Evolutionary conservation across 225 moss, liverwort and hornwort species (phyloP).

Genomic region (Neckera pumila): DNA sequence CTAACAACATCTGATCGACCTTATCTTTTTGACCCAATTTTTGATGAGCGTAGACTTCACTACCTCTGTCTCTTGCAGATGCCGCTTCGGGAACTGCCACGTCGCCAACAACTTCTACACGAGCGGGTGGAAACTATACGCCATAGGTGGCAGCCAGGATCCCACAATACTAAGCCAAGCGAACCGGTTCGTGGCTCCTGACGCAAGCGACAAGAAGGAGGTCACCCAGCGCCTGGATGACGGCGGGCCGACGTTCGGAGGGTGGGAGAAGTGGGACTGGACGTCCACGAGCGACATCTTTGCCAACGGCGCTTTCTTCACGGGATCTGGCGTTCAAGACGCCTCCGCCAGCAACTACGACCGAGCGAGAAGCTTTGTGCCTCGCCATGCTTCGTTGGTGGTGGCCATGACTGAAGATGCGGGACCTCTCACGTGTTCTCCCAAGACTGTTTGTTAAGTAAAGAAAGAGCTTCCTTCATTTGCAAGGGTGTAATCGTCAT

Average conservation of each 20-base stretch:
- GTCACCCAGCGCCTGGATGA: slow-evolving; percentile 12
- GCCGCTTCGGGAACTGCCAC: slow-evolving; percentile 33
- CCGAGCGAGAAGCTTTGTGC: slow-evolving; percentile 18
- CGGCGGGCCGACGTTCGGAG: slow-evolving; percentile 13
- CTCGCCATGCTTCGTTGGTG: not conserved
- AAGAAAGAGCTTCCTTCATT: not conserved
- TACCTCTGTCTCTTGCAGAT: not conserved
- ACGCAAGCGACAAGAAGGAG: slow-evolving; percentile 10
- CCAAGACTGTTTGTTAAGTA: not conserved
- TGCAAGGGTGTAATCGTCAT: not conserved
- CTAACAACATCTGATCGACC: not conserved
- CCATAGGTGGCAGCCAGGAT: slow-evolving; percentile 39
- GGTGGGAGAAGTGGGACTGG: slow-evolving; percentile 56
- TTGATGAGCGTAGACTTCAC: not conserved
- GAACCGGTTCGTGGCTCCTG: slow-evolving; percentile 7
- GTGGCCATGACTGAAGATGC: slow-evolving; percentile 20
- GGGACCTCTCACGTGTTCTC: slow-evolving; percentile 20
- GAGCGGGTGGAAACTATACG: slow-evolving; percentile 25
- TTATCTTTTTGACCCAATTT: not conserved
- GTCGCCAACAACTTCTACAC: slow-evolving; percentile 41
- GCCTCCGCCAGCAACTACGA: slow-evolving; percentile 10
- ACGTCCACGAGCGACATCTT: slow-evolving; percentile 6
- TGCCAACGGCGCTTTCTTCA: slow-evolving; percentile 23
- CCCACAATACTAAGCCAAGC: slow-evolving; percentile 28
- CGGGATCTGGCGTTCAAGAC: slow-evolving; percentile 16